Evolutionary conservation across 2,329 filamentous ascomycete species (phyloP).

Genomic region (Fusarium albidum): DNA sequence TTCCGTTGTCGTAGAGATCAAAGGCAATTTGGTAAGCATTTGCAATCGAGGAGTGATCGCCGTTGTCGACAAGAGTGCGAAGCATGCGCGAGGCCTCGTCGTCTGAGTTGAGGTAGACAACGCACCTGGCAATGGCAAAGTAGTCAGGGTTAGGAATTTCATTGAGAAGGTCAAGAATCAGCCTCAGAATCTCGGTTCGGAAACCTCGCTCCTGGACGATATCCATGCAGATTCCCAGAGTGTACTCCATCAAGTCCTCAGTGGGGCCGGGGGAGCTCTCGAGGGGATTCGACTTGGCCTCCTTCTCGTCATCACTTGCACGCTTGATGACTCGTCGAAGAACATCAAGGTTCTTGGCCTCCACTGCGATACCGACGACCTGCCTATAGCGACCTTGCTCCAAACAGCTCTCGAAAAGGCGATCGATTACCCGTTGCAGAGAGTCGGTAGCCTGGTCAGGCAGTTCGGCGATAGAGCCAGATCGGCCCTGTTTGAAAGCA

Average conservation of each 20-base stretch:
- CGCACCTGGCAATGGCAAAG: constrained; percentile 97
- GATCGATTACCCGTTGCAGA: constrained; percentile 83
- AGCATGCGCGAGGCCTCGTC: constrained; percentile 90
- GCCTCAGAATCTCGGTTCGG: constrained; percentile 81
- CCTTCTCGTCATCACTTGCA: constrained; percentile 86
- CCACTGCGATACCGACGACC: constrained; percentile 95
- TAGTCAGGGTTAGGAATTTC: constrained; percentile 94
- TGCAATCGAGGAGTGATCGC: constrained; percentile 79
- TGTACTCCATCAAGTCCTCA: constrained; percentile 97
- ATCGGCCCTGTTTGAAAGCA: constrained; percentile 60
- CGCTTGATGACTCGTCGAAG: constrained; percentile 86
- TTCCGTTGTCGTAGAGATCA: constrained; percentile 97
- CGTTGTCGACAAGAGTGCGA: constrained; percentile 79
- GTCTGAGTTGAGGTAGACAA: constrained; percentile 93
- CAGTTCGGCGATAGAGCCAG: constrained; percentile 70
- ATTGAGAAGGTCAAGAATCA: constrained; percentile 95
- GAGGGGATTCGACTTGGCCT: constrained; percentile 63
- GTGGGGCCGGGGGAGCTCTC: constrained; percentile 66
- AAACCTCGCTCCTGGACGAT: constrained; percentile 93
- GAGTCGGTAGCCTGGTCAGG: constrained; percentile 77
- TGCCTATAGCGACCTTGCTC: constrained; percentile 88
- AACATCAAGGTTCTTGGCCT: constrained; percentile 90
- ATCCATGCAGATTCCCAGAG: constrained; percentile 95
- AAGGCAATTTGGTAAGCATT: constrained; percentile 98
- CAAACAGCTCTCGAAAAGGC: constrained; percentile 91